Evolutionary conservation across 2,329 filamentous ascomycete species (phyloP), one percentile per base, ranked within the genome.

Genomic region (Fusarium staphyleae): DNA sequence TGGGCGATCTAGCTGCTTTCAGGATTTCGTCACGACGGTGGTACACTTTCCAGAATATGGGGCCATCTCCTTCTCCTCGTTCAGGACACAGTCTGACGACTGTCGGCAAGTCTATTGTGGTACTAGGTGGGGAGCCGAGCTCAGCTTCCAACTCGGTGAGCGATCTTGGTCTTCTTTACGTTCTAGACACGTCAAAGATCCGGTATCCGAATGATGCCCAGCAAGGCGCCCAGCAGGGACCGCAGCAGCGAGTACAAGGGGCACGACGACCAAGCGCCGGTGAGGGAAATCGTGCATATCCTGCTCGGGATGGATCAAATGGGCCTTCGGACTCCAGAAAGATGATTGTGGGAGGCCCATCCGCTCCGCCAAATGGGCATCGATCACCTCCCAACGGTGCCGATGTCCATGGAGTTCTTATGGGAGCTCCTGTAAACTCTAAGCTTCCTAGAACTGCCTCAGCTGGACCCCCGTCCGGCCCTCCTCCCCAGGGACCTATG

Each of bases 1-100:
- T 99, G 4, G 95, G 93, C 28, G 95, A 99, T 73, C 81, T 99
- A 35, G 93, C 95, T 3, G 95, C 95, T 2, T 86, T 86, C 66
- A 76, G 82, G 46, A 85, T 86, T 53, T 86, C 88, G 1, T 92
- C 92, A 10, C 87, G 91, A 61, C 86, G 95, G 54, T 99, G 95
- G 95, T 99, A 98, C 73, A 99, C 95, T 29, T 99, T 99, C 75
- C 95, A 99, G 70, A 99, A 99, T 70, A 99, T 99, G 95, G 95
- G 95, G 0, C 93, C 93, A 3, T 96, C 93, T 1, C 95, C 95
- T 0, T 97, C 93, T 3, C 87, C 95, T 26, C 84, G 95, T 55
- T 98, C 93, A 13, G 95, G 95, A 1, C 95, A 99, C 73, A 97
- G 92, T 73, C 98, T 99, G 95, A 98, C 95, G 2, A 87, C 92